Evolutionary conservation across 345 rosid species (phyloP).

Genomic region (Populus davidiana): DNA sequence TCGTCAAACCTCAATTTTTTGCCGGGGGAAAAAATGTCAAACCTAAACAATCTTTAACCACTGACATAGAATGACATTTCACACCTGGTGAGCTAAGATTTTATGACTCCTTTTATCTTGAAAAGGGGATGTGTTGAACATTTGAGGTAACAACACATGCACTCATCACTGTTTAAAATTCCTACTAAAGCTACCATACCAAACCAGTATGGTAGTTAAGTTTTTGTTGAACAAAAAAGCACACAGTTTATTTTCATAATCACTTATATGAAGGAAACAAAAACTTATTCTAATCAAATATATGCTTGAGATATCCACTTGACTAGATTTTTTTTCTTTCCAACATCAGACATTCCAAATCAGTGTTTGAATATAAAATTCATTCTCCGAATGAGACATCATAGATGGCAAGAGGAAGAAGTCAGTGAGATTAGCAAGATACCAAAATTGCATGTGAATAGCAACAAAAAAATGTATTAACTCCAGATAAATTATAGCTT

Average conservation of each 20-base stretch:
- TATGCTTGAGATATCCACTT: not conserved
- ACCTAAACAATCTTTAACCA: not conserved
- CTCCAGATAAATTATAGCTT: slow-evolving; percentile 7
- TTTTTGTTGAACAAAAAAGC: not conserved
- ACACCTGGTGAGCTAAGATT: not conserved
- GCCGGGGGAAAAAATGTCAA: not conserved
- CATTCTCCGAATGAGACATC: not conserved
- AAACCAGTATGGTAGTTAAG: not conserved
- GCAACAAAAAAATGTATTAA: not conserved
- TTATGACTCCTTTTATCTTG: not conserved
- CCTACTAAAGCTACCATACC: not conserved
- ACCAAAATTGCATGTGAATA: not conserved
- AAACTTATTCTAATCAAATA: not conserved
- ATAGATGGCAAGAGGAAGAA: not conserved
- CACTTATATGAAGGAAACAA: not conserved
- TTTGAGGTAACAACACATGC: not conserved
- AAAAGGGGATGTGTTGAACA: not conserved
- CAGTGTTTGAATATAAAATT: not conserved
- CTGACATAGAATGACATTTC: not conserved
- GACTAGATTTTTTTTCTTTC: not conserved
- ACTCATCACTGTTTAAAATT: not conserved
- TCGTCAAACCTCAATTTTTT: not conserved
- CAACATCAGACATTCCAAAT: not conserved
- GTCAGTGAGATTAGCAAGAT: not conserved
- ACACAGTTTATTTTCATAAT: not conserved